A percentile compares a stretch with the other conserved stretches of the same genome.
Evolutionary conservation across 805 yeast species (phyloP).

Genomic region (Cyberlindnera saturnus): DNA sequence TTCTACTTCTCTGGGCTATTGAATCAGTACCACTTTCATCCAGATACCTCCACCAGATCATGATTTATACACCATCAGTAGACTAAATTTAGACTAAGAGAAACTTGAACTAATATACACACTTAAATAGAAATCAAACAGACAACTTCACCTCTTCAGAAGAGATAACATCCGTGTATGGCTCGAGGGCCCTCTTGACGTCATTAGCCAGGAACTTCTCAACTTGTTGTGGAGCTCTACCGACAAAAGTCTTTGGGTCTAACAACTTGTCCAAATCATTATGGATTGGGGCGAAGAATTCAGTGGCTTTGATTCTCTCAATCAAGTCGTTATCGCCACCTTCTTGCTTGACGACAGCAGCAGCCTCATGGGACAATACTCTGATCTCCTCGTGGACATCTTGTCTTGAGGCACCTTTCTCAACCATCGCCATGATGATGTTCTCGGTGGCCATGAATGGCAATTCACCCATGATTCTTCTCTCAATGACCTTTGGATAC

Average conservation of each 20-base stretch:
- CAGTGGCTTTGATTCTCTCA: slow-evolving; percentile 72
- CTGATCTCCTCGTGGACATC: slow-evolving; percentile 97
- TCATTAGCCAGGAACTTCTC: slow-evolving; percentile 84
- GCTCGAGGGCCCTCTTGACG: slow-evolving; percentile 75
- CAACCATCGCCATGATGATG: slow-evolving; percentile 99
- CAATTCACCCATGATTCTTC: slow-evolving; percentile 89
- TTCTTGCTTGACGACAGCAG: slow-evolving; percentile 93
- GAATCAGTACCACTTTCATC: no score
- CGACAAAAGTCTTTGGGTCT: slow-evolving; percentile 92
- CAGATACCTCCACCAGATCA: no score
- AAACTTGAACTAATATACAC: background rate
- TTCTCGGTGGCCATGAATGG: slow-evolving; percentile 99
- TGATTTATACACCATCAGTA: no score
- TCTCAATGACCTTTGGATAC: slow-evolving; percentile 96
- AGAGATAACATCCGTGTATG: slow-evolving; percentile 53
- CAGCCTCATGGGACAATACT: slow-evolving; percentile 95
- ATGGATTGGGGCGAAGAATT: slow-evolving; percentile 88
- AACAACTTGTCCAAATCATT: slow-evolving; percentile 70
- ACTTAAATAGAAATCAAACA: slow-evolving; percentile 40
- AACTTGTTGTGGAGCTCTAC: slow-evolving; percentile 97
- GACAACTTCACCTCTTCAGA: slow-evolving; percentile 68
- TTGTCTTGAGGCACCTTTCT: slow-evolving; percentile 95
- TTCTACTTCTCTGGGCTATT: no score
- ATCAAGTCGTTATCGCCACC: slow-evolving; percentile 98
- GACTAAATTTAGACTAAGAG: background rate